Percentiles rank a stretch among this genome's conserved stretches.
Evolutionary conservation across 371 early-diverging fungal genomes (phyloP).

Genomic region (Mortierella sp.): DNA sequence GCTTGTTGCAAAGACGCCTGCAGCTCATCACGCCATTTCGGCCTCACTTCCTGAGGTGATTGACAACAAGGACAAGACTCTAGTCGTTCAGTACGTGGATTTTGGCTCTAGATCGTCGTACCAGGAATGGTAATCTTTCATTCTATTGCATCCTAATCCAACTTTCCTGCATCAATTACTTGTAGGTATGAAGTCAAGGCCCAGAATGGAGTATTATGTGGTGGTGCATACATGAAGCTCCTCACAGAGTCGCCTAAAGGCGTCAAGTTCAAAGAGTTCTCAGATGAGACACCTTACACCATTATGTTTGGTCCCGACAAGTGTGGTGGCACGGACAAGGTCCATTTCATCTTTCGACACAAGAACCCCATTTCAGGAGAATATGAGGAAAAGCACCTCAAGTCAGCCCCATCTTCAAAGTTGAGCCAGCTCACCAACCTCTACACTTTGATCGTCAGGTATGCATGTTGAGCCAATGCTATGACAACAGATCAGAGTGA

Average conservation of each 20-base stretch:
- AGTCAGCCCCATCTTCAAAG: slow-evolving; percentile 71
- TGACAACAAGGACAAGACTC: slow-evolving; percentile 79
- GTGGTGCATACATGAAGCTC: slow-evolving; percentile 97
- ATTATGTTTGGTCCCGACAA: slow-evolving; percentile 97
- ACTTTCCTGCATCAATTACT: too few species aligned
- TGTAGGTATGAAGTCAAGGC: slow-evolving; percentile 88
- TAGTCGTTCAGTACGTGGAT: slow-evolving; percentile 82
- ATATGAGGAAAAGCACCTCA: slow-evolving; percentile 68
- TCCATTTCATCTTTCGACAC: slow-evolving; percentile 98
- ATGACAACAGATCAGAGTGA: not conserved
- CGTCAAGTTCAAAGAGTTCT: slow-evolving; percentile 59
- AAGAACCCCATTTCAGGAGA: slow-evolving; percentile 87
- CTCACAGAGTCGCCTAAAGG: slow-evolving; percentile 57
- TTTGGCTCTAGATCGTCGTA: too few species aligned
- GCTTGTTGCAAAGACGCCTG: slow-evolving; percentile 79
- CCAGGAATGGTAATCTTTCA: too few species aligned
- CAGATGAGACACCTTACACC: slow-evolving; percentile 67
- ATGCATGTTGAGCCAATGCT: slow-evolving; percentile 5
- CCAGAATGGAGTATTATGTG: slow-evolving; percentile 94
- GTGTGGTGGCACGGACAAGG: slow-evolving; percentile 94
- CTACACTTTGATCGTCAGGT: slow-evolving; percentile 91
- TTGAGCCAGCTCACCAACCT: slow-evolving; percentile 78
- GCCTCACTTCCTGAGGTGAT: slow-evolving; percentile 81
- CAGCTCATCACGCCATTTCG: slow-evolving; percentile 84
- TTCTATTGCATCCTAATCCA: too few species aligned